Evolutionary conservation across 2,329 filamentous ascomycete species (phyloP), one percentile per base, ranked within the genome.

Genomic region (Aspergillus eucalypticola): DNA sequence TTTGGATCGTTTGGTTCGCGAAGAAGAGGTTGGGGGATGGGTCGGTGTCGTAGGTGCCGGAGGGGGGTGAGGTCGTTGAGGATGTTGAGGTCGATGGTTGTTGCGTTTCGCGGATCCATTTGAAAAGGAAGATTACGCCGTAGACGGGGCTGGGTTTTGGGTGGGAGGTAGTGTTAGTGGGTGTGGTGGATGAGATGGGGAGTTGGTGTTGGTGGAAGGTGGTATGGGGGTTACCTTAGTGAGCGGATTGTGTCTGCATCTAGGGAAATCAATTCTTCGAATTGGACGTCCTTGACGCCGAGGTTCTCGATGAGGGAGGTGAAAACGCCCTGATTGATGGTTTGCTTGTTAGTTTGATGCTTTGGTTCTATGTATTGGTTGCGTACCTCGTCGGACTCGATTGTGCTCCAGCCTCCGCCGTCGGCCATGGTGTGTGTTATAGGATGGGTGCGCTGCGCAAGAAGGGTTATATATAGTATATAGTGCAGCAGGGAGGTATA

Each of bases 121-220:
- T 98, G 88, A 99, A 99, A 76, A 99, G 91, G 79, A 99, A 99
- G 73, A 99, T 97, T 67, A 99, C 92, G 71, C 95, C 95, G 80
- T 96, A 96, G 56, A 96, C 84, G 17, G 91, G 90, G 68, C 89
- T 88, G 63, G 58, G 39, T 46, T 27, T 27, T 27, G 25, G 46
- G 15, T 21, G 55, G 38, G 59, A 3, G 35, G 27, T 51, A 35
- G 11, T 5, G 39, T 52, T 32, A 51, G 13, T 46, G 19, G 10
- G 11, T 35, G 11, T 13, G 29, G 10, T 32, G 27, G 27, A 29
- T 29, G 10, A 29, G 27, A 10, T 29, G 27, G 4, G 8, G 11
- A 5, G 60, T 50, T 50, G 39, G 8, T 49, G 21, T 60, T 58
- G 23, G 52, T 54, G 44, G 25, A 23, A 29, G 53, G 29, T 19